Percentiles rank a stretch among this genome's conserved stretches.
Conservation (phyloP, 257 asterid genomes). For the Fraxinus anomala region DNA sequence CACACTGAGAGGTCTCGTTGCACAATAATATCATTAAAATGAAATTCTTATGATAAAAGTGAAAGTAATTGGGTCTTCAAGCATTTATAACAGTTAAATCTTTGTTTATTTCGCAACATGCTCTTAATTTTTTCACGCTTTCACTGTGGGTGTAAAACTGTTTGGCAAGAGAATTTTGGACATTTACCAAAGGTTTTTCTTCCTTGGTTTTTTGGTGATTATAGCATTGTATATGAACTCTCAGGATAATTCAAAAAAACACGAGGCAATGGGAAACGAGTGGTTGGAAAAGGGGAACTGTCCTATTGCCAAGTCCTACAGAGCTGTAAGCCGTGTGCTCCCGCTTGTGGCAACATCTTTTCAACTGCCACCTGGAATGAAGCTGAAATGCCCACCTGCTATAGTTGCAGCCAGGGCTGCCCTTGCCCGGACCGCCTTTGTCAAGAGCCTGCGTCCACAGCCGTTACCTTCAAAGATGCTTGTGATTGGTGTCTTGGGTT, state of each 20-base stretch:
- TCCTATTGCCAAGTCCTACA: slow-evolving; percentile 78
- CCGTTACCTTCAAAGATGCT: slow-evolving; percentile 74
- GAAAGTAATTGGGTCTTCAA: not conserved
- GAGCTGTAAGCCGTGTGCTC: slow-evolving; percentile 64
- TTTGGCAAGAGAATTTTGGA: too few species aligned
- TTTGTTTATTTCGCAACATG: not conserved
- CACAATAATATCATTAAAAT: too few species aligned
- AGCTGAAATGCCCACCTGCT: slow-evolving; percentile 75
- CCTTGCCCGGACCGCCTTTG: slow-evolving; percentile 72
- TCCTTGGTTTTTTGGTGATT: not conserved
- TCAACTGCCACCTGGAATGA: slow-evolving; percentile 65
- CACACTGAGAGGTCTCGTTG: too few species aligned
- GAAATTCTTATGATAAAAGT: not conserved
- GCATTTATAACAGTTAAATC: not conserved
- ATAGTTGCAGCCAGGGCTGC: slow-evolving; percentile 85
- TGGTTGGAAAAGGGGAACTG: slow-evolving; percentile 76
- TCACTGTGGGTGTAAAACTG: not conserved
- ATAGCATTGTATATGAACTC: not conserved
- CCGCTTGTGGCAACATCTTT: slow-evolving; percentile 71
- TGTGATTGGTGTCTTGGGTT: slow-evolving; percentile 64
- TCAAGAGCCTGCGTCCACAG: slow-evolving; percentile 73
- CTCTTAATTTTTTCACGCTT: not conserved
- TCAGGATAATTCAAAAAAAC: slow-evolving; percentile 64
- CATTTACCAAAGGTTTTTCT: not conserved
- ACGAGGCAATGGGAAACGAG: slow-evolving; percentile 71